Percentiles rank a stretch among this genome's conserved stretches.
phyloP scores from a whole-genome alignment of 306 rosid genomes.

The Acacia acuminata region DNA sequence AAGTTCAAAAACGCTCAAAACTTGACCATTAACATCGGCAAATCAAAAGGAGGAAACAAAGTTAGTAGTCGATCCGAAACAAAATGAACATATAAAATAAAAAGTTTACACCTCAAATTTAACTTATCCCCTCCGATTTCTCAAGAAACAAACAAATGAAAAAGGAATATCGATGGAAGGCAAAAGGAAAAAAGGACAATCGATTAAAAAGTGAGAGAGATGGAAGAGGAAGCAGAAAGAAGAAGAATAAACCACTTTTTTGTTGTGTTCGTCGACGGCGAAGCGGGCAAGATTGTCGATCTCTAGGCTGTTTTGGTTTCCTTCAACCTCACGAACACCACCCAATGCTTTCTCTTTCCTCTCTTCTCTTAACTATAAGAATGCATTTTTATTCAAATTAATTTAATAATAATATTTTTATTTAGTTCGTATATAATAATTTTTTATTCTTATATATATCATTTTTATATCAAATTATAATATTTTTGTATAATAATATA shows the following conservation, averaged over 20 bases:
- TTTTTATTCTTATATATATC: too few species aligned
- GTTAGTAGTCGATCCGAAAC: neutral
- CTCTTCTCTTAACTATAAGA: neutral
- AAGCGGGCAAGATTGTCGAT: constrained; percentile 44
- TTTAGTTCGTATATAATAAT: too few species aligned
- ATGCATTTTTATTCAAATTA: too few species aligned
- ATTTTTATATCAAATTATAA: too few species aligned
- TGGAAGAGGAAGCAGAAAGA: neutral
- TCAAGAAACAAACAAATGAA: neutral
- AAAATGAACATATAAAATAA: neutral
- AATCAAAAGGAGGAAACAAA: neutral
- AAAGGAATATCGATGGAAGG: neutral
- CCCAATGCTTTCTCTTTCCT: constrained; percentile 14
- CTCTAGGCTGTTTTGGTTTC: constrained; percentile 31
- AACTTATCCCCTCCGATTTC: neutral
- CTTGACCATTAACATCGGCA: neutral
- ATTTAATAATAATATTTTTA: too few species aligned
- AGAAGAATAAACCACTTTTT: constrained; percentile 38
- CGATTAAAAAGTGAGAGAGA: neutral
- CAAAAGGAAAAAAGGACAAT: neutral
- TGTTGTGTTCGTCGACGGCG: constrained; percentile 46
- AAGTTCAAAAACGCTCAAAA: neutral
- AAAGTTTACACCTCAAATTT: neutral
- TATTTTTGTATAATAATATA: too few species aligned
- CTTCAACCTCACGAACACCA: constrained; percentile 4